Conservation (phyloP, 495 filamentous ascomycete species). For the Delitschia confertaspora region DNA sequence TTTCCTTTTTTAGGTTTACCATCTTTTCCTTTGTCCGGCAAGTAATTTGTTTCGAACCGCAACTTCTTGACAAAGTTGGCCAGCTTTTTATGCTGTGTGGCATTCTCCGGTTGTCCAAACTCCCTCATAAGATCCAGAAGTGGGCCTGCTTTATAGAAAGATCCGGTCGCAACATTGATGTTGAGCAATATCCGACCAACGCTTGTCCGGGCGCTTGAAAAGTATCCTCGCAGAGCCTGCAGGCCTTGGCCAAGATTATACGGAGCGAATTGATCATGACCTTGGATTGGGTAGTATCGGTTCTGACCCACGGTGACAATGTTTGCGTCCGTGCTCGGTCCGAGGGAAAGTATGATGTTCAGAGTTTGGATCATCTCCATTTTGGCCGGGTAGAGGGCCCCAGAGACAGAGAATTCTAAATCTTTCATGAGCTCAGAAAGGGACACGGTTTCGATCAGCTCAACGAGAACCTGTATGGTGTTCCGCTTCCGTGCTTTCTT, state of each 20-base stretch:
- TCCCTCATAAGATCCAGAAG: slow-evolving; percentile 29
- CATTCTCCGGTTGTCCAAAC: slow-evolving; percentile 1
- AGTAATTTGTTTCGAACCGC: slow-evolving; percentile 23
- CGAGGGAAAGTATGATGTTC: slow-evolving; percentile 43
- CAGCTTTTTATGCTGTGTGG: not conserved
- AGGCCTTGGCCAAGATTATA: slow-evolving; percentile 35
- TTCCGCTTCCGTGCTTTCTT: slow-evolving; percentile 10
- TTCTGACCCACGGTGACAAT: slow-evolving; percentile 30
- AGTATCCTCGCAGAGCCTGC: slow-evolving; percentile 42
- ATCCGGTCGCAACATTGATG: slow-evolving; percentile 39
- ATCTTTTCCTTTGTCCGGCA: slow-evolving; percentile 11
- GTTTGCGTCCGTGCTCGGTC: slow-evolving; percentile 34
- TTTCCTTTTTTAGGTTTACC: slow-evolving; percentile 15
- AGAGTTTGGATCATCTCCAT: slow-evolving; percentile 40
- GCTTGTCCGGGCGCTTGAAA: slow-evolving; percentile 39
- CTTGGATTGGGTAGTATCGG: slow-evolving; percentile 27
- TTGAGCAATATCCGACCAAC: slow-evolving; percentile 41
- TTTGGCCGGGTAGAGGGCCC: slow-evolving; percentile 21
- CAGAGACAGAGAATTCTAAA: slow-evolving; percentile 20
- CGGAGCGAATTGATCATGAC: slow-evolving; percentile 10
- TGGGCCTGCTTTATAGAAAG: slow-evolving; percentile 36
- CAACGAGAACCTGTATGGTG: slow-evolving; percentile 16
- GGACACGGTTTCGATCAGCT: slow-evolving; percentile 17
- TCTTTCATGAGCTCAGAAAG: slow-evolving; percentile 31
- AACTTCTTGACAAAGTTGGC: slow-evolving; percentile 26